Evolutionary conservation across 2,329 filamentous ascomycete genomes (phyloP).

Genomic region (Colletotrichum sp.): DNA sequence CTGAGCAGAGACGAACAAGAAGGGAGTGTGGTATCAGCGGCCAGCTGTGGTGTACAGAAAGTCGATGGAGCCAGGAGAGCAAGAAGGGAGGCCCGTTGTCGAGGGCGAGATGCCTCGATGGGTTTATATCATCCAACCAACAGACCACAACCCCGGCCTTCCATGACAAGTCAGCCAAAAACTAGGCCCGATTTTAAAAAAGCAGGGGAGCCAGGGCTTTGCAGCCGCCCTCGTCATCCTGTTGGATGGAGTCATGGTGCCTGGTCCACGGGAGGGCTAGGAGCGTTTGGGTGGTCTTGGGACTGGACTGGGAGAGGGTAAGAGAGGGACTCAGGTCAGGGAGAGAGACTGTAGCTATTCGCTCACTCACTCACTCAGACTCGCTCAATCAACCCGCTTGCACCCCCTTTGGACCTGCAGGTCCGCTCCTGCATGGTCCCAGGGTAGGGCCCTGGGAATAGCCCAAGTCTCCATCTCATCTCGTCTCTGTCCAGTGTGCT

Average conservation of each 20-base stretch:
- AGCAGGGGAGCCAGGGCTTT: background rate
- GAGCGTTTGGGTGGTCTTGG: background rate
- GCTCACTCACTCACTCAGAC: background rate
- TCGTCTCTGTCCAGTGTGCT: background rate
- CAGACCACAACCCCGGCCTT: background rate
- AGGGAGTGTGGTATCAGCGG: conserved; percentile 19
- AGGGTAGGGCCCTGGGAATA: background rate
- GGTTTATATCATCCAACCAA: conserved; percentile 23
- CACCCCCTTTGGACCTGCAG: conserved; percentile 16
- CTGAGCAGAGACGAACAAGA: conserved; percentile 7
- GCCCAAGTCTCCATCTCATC: conserved; percentile 13
- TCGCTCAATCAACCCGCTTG: background rate
- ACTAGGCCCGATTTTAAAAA: background rate
- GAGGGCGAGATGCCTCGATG: conserved; percentile 6
- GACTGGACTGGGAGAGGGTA: background rate
- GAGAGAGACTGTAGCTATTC: background rate
- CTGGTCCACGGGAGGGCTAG: background rate
- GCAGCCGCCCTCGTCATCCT: background rate
- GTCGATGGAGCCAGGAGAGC: background rate
- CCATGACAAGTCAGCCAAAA: background rate
- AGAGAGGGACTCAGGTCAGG: background rate
- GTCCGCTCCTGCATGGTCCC: conserved; percentile 16
- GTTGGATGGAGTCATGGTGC: conserved; percentile 1
- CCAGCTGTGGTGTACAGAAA: conserved; percentile 18
- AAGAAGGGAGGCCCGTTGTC: conserved; percentile 4